Conservation (phyloP, 2,329 filamentous ascomycete genomes). For the Ophiostoma angusticollis region DNA sequence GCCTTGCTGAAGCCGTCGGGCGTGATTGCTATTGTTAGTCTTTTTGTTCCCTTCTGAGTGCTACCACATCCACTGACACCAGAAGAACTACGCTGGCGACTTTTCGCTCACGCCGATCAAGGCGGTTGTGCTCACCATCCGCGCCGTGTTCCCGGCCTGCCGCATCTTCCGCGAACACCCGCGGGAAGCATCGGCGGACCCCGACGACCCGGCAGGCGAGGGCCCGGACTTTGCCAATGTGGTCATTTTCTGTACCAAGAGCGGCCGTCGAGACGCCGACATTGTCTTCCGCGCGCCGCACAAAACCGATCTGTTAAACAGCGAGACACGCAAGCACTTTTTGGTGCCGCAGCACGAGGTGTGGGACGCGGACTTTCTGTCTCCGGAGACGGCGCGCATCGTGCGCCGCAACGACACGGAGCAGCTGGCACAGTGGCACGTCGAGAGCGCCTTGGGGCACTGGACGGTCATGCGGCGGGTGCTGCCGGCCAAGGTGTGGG, state of each 20-base stretch:
- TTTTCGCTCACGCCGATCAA: slow-evolving; percentile 62
- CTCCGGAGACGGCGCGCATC: slow-evolving; percentile 34
- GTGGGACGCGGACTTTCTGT: slow-evolving; percentile 34
- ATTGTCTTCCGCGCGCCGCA: slow-evolving; percentile 50
- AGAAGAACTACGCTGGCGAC: slow-evolving; percentile 97
- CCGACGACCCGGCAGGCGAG: slow-evolving; percentile 32
- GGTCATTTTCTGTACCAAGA: slow-evolving; percentile 83
- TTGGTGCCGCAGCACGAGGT: slow-evolving; percentile 64
- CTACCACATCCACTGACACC: slow-evolving; percentile 1
- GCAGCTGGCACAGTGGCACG: slow-evolving; percentile 58
- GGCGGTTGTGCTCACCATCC: slow-evolving; percentile 72
- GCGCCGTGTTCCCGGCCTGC: slow-evolving; percentile 72
- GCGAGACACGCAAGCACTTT: slow-evolving; percentile 54
- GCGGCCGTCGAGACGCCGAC: slow-evolving; percentile 24
- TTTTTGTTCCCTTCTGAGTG: neutral
- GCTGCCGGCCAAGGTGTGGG: slow-evolving; percentile 67
- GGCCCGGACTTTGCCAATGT: slow-evolving; percentile 80
- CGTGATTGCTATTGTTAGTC: slow-evolving; percentile 71
- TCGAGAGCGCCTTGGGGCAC: slow-evolving; percentile 66
- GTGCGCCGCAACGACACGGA: slow-evolving; percentile 51
- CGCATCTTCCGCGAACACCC: slow-evolving; percentile 76
- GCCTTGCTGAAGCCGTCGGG: slow-evolving; percentile 64
- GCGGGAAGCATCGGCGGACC: no score
- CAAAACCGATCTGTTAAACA: slow-evolving; percentile 57
- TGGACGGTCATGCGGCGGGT: slow-evolving; percentile 88